These are phyloP conservation scores for Selaginella moellendorffii DNA, from an alignment of 75 land plant species.

Conservation along the genomic window DNA sequence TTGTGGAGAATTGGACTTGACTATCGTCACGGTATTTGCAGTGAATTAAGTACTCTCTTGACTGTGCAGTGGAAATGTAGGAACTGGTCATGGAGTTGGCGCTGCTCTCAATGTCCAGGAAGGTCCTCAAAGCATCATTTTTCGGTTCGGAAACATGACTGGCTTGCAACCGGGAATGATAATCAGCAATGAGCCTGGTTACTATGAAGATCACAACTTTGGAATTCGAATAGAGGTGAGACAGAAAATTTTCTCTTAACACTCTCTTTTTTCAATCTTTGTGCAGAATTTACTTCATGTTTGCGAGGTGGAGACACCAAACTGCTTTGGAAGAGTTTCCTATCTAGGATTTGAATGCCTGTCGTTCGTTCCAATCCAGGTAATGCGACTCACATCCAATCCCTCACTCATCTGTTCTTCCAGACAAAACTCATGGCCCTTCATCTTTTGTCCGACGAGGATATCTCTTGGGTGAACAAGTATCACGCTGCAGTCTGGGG, in stretches of 20 bases:
- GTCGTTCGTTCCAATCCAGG: constrained; percentile 96
- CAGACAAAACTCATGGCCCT: constrained; percentile 67
- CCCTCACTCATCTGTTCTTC: too few species aligned
- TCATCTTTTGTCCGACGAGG: constrained; percentile 47
- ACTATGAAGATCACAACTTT: constrained; percentile 87
- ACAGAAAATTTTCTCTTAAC: too few species aligned
- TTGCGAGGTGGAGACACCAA: constrained; percentile 58
- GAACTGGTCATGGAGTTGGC: constrained; percentile 98
- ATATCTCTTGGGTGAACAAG: constrained; percentile 69
- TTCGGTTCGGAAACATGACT: constrained; percentile 82
- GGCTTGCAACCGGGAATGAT: constrained; percentile 74
- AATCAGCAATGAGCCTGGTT: constrained; percentile 96
- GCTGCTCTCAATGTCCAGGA: constrained; percentile 98
- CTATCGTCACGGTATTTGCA: constrained; percentile 96
- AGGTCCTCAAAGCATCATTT: constrained; percentile 95
- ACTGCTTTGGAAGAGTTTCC: constrained; percentile 59
- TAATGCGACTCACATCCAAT: too few species aligned
- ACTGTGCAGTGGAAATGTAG: too few species aligned
- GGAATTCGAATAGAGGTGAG: too few species aligned
- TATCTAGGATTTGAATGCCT: constrained; percentile 90
- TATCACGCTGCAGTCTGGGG: constrained; percentile 92
- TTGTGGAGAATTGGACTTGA: constrained; percentile 95
- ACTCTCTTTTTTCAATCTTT: constrained; percentile 62
- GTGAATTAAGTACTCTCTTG: too few species aligned
- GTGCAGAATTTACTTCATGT: constrained; percentile 62